phyloP scores from a whole-genome alignment of 2,329 filamentous ascomycete genomes.

The Aspergillus versicolor region DNA sequence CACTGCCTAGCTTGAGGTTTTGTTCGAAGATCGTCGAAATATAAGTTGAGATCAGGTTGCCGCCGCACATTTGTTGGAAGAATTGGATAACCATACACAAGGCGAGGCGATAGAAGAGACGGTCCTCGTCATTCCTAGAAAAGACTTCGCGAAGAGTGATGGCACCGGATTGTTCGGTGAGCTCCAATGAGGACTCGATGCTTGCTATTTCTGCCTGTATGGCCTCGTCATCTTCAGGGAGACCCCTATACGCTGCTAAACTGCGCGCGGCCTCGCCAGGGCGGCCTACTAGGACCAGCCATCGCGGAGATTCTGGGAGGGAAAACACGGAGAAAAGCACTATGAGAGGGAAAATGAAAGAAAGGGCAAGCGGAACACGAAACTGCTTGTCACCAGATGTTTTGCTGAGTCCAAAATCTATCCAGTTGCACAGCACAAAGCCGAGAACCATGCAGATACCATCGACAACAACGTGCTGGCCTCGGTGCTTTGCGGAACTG shows the following conservation, averaged over 20 bases:
- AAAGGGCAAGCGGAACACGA: slow-evolving; percentile 37
- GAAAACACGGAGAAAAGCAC: slow-evolving; percentile 27
- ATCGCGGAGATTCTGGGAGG: slow-evolving; percentile 38
- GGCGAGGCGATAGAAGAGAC: slow-evolving; percentile 24
- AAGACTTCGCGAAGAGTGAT: background rate
- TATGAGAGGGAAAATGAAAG: slow-evolving; percentile 14
- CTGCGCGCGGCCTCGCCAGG: slow-evolving; percentile 20
- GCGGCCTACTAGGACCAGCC: slow-evolving; percentile 29
- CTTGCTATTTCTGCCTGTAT: slow-evolving; percentile 44
- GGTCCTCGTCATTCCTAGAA: slow-evolving; percentile 45
- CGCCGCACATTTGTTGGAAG: slow-evolving; percentile 42
- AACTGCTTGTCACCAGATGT: slow-evolving; percentile 24
- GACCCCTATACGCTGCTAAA: slow-evolving; percentile 12
- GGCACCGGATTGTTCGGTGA: slow-evolving; percentile 29
- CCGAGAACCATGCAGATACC: slow-evolving; percentile 47
- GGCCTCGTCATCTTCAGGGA: slow-evolving; percentile 25
- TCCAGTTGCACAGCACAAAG: slow-evolving; percentile 46
- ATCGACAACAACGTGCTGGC: slow-evolving; percentile 22
- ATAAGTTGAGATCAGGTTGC: slow-evolving; percentile 45
- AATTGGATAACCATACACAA: slow-evolving; percentile 51
- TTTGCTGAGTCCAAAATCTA: slow-evolving; percentile 42
- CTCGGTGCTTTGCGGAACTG: slow-evolving; percentile 19
- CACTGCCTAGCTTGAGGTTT: slow-evolving; percentile 9
- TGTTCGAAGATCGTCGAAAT: slow-evolving; percentile 17
- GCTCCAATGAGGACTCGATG: slow-evolving; percentile 55